These are phyloP conservation scores for Microsporum ferrugineum DNA, from an alignment of 2,329 filamentous ascomycete genomes.

Conservation along the genomic window DNA sequence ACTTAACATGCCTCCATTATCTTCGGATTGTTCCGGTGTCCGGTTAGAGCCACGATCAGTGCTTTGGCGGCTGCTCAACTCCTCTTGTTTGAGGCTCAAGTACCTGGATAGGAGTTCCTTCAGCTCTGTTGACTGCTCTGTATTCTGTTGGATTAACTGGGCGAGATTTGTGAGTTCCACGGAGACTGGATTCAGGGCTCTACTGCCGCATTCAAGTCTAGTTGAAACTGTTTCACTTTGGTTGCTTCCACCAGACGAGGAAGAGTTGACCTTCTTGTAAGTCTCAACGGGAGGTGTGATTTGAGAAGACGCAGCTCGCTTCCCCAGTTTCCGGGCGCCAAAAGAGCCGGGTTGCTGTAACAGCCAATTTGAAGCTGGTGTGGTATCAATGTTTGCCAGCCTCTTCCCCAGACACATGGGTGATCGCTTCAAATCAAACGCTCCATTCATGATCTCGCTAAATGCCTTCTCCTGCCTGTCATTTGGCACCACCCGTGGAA, in stretches of 20 bases:
- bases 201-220: neutral
- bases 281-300: neutral
- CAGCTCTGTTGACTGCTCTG: constrained; percentile 9
- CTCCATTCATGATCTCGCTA: constrained; percentile 12
- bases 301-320: neutral
- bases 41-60: neutral
- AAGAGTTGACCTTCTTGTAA: neutral
- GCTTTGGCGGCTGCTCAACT: neutral
- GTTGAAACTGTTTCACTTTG: neutral
- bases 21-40: neutral
- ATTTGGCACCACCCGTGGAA: constrained; percentile 6
- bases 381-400: neutral
- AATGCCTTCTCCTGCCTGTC: constrained; percentile 9
- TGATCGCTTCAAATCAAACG: constrained; percentile 9
- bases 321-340: neutral
- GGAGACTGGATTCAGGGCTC: neutral
- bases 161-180: constrained; percentile 9
- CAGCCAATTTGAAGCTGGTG: neutral
- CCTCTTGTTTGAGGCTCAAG: neutral
- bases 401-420: constrained; percentile 8
- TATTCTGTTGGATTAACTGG: constrained; percentile 10
- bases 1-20: neutral
- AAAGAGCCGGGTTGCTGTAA: neutral
- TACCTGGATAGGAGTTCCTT: constrained; percentile 3
- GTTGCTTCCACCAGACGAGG: neutral